Percentiles rank a stretch among this genome's conserved stretches.
Evolutionary conservation across 139 green algal genomes (phyloP).

Genomic region (Micromonas commoda): DNA sequence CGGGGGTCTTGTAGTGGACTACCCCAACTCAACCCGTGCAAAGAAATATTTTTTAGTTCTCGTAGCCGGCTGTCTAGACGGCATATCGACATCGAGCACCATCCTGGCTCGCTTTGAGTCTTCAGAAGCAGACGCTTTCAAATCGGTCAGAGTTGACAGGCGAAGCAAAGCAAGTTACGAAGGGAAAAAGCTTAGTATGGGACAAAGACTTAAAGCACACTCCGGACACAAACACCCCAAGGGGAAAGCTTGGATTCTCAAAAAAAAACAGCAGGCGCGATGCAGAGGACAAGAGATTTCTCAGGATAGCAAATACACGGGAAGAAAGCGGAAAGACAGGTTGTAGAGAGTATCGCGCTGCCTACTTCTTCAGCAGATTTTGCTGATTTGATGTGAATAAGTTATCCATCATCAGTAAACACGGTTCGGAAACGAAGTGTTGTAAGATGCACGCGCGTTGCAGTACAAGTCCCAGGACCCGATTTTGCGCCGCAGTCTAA

Average conservation of each 20-base stretch:
- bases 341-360: constrained; percentile 18
- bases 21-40: constrained; percentile 81
- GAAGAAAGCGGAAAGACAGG: constrained; percentile 70
- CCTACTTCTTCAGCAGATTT: neutral
- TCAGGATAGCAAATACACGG: constrained; percentile 87
- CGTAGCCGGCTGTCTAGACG: constrained; percentile 62
- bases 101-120: constrained; percentile 19
- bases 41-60: constrained; percentile 98
- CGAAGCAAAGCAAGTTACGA: constrained; percentile 1
- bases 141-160: neutral
- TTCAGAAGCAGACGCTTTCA: constrained; percentile 27
- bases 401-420: no score
- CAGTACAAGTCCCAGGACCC: no score
- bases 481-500: no score
- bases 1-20: constrained; percentile 94
- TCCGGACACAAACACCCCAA: neutral
- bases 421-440: no score
- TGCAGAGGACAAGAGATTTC: constrained; percentile 68
- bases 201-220: neutral
- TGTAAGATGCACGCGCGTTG: no score
- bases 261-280: constrained; percentile 86
- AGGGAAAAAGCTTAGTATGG: constrained; percentile 7
- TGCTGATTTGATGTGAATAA: neutral
- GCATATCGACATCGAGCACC: neutral
- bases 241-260: constrained; percentile 74